These are phyloP conservation scores for Leccinum fibrillosum DNA, from an alignment of 768 basidiomycete species.

Conservation along the genomic window DNA sequence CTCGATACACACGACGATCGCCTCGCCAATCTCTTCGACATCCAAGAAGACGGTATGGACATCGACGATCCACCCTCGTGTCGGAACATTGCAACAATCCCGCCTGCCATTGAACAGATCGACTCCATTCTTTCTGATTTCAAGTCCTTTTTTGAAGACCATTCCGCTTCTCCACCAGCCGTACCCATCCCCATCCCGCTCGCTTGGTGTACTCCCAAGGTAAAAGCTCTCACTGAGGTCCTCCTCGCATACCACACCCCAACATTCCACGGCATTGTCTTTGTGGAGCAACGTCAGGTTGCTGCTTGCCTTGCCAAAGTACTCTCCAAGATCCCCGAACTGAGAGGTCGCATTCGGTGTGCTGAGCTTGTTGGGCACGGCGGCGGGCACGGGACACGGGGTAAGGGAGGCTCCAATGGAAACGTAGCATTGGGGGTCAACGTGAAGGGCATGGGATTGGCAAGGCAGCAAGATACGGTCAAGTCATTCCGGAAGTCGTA, in stretches of 20 bases:
- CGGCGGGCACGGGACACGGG: slow-evolving; percentile 28
- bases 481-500: slow-evolving; percentile 65
- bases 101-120: slow-evolving; percentile 46
- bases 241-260: slow-evolving; percentile 51
- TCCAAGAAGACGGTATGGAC: slow-evolving; percentile 26
- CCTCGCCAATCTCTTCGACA: slow-evolving; percentile 12
- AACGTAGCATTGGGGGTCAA: slow-evolving; percentile 32
- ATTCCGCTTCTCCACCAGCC: slow-evolving; percentile 24
- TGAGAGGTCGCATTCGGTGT: slow-evolving; percentile 55
- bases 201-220: slow-evolving; percentile 74
- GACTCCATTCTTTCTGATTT: slow-evolving; percentile 47
- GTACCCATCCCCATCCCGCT: slow-evolving; percentile 43
- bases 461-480: slow-evolving; percentile 57
- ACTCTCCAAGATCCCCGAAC: slow-evolving; percentile 55
- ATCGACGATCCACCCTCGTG: slow-evolving; percentile 22
- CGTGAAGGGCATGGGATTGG: slow-evolving; percentile 48
- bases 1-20: slow-evolving; percentile 19
- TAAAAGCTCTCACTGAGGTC: slow-evolving; percentile 58
- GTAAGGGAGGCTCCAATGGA: slow-evolving; percentile 14
- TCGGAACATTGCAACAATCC: slow-evolving; percentile 23
- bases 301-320: slow-evolving; percentile 67
- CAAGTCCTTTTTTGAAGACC: slow-evolving; percentile 35
- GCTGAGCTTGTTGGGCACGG: slow-evolving; percentile 75
- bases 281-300: slow-evolving; percentile 82
- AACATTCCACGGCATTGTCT: slow-evolving; percentile 79